A percentile compares a stretch with the other conserved stretches of the same genome.
Conservation (phyloP, 768 basidiomycete species). For the Russula dissimulans region DNA sequence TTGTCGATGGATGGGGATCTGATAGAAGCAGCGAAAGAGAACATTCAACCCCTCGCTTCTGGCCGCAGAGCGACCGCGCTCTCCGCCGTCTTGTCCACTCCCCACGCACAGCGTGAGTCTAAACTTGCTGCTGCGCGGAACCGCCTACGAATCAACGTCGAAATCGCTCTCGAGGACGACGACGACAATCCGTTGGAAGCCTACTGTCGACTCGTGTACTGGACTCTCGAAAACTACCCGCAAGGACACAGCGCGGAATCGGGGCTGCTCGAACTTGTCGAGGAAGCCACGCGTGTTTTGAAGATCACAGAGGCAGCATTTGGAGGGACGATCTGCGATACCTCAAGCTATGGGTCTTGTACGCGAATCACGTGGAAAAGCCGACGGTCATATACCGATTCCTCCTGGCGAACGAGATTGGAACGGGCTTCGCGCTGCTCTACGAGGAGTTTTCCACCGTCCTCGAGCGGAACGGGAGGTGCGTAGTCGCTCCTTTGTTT, state of each 20-base stretch:
- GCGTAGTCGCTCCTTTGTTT: slow-evolving; percentile 24
- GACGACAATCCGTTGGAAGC: too few species aligned
- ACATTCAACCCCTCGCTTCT: slow-evolving; percentile 79
- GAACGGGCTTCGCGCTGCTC: slow-evolving; percentile 64
- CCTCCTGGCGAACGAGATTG: slow-evolving; percentile 85
- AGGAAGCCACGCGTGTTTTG: too few species aligned
- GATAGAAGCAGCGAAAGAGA: slow-evolving; percentile 78
- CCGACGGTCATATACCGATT: slow-evolving; percentile 85
- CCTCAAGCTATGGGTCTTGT: slow-evolving; percentile 89
- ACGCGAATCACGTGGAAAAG: slow-evolving; percentile 86
- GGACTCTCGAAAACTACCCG: too few species aligned
- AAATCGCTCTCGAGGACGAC: too few species aligned
- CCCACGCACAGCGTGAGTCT: too few species aligned
- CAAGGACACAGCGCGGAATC: too few species aligned
- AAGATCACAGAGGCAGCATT: slow-evolving; percentile 60
- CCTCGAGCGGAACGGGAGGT: slow-evolving; percentile 79
- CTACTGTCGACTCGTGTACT: too few species aligned
- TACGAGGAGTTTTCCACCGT: slow-evolving; percentile 91
- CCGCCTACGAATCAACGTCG: too few species aligned
- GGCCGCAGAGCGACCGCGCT: too few species aligned
- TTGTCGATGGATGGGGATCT: slow-evolving; percentile 79
- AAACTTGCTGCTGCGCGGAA: too few species aligned
- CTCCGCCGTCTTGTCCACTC: too few species aligned
- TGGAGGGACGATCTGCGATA: slow-evolving; percentile 81
- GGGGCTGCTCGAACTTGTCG: too few species aligned